Conservation (phyloP, 2,329 filamentous ascomycete species). For the Bertia moriformis region DNA sequence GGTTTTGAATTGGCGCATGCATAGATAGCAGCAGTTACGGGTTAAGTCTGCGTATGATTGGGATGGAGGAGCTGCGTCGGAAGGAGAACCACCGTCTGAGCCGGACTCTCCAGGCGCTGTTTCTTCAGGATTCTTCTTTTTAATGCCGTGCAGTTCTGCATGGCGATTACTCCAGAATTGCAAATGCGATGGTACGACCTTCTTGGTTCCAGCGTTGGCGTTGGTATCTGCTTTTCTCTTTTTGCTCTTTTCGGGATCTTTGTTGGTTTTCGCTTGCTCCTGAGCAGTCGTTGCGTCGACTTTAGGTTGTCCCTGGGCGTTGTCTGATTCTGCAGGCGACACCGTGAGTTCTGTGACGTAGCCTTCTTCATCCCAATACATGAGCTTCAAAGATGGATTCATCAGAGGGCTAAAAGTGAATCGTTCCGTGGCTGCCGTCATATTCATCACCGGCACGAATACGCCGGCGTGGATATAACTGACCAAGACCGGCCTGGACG, state of each 20-base stretch:
- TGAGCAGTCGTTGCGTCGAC: too few species aligned
- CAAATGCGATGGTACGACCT: constrained; percentile 27
- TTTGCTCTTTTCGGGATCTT: constrained; percentile 24
- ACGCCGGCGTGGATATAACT: constrained; percentile 35
- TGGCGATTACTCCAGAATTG: constrained; percentile 35
- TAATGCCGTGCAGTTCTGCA: constrained; percentile 29
- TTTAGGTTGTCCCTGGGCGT: background rate
- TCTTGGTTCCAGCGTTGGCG: constrained; percentile 15
- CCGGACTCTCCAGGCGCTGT: background rate
- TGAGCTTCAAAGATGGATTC: constrained; percentile 27
- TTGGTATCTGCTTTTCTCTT: constrained; percentile 26
- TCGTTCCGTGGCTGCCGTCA: constrained; percentile 17
- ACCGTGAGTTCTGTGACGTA: constrained; percentile 28
- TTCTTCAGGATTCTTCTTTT: constrained; percentile 4
- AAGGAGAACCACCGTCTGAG: constrained; percentile 5
- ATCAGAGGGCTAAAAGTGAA: constrained; percentile 30
- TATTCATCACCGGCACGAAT: constrained; percentile 31
- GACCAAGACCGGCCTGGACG: constrained; percentile 31
- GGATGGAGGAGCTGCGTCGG: constrained; percentile 12
- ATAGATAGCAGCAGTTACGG: constrained; percentile 30
- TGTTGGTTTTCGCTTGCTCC: constrained; percentile 10
- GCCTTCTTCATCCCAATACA: constrained; percentile 32
- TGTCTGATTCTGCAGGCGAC: constrained; percentile 16
- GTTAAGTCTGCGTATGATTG: constrained; percentile 27
- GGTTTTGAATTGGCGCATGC: constrained; percentile 24